Percentiles rank a stretch among this genome's conserved stretches.
phyloP scores from a whole-genome alignment of 352 stramenopile genomes.

The Phytophthora litchii region DNA sequence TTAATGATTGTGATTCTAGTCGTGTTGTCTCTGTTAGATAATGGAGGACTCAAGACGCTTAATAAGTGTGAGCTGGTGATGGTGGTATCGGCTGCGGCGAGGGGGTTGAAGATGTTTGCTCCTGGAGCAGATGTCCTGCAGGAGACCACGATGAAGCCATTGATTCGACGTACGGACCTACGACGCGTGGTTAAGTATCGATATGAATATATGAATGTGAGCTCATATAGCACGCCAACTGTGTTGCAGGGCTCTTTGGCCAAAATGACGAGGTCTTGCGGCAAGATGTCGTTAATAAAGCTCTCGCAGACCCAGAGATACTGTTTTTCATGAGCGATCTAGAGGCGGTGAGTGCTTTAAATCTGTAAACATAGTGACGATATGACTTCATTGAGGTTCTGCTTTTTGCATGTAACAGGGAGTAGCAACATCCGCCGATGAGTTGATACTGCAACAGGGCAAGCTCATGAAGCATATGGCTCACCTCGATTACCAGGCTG shows the following conservation, averaged over 20 bases:
- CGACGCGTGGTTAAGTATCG: background rate
- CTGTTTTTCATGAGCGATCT: slow-evolving; percentile 83
- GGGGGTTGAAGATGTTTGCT: slow-evolving; percentile 65
- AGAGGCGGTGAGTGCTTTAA: slow-evolving; percentile 42
- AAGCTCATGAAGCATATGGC: slow-evolving; percentile 48
- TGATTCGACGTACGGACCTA: slow-evolving; percentile 51
- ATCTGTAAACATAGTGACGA: background rate
- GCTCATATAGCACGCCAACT: background rate
- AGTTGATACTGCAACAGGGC: slow-evolving; percentile 54
- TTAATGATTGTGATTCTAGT: slow-evolving; percentile 37
- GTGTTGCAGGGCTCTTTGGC: slow-evolving; percentile 51
- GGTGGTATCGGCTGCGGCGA: slow-evolving; percentile 47
- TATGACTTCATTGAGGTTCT: slow-evolving; percentile 1
- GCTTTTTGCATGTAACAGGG: slow-evolving; percentile 34
- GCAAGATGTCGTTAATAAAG: slow-evolving; percentile 52
- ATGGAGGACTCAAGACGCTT: slow-evolving; percentile 57
- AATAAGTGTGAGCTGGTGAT: slow-evolving; percentile 72
- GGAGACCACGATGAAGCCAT: slow-evolving; percentile 37
- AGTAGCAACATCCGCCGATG: slow-evolving; percentile 48
- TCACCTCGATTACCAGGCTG: slow-evolving; percentile 49
- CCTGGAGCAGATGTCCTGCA: slow-evolving; percentile 34
- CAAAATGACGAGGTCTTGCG: slow-evolving; percentile 46
- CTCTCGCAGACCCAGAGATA: slow-evolving; percentile 69
- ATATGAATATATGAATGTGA: background rate
- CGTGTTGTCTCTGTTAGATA: slow-evolving; percentile 65